These are phyloP conservation scores for Ceratobasidium sp. DNA, from an alignment of 1,284 basidiomycete genomes.

Conservation along the genomic window DNA sequence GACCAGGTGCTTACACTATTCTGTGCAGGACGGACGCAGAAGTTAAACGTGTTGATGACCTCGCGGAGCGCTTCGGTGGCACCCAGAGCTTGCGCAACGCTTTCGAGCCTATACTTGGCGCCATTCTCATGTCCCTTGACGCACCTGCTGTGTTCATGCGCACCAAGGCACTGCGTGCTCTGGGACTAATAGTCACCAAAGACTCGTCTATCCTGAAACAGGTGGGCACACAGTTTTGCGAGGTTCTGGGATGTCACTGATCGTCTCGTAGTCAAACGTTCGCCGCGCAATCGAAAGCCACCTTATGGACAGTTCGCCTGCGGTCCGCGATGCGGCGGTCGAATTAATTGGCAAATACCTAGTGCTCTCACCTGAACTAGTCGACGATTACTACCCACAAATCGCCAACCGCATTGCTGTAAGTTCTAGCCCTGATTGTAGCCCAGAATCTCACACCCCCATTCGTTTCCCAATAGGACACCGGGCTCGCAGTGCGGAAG, in stretches of 20 bases:
- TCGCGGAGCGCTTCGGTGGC: conserved; percentile 79
- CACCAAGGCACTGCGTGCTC: conserved; percentile 87
- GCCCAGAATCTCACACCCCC: conserved; percentile 8
- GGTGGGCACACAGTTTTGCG: conserved; percentile 59
- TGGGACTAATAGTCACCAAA: conserved; percentile 85
- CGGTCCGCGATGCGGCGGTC: conserved; percentile 94
- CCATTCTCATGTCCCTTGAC: conserved; percentile 80
- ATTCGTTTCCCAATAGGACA: conserved; percentile 67
- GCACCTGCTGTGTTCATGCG: conserved; percentile 86
- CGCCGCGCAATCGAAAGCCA: conserved; percentile 87
- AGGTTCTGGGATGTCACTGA: background rate
- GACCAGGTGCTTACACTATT: background rate
- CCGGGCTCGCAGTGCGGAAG: conserved; percentile 91
- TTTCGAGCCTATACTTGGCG: conserved; percentile 81
- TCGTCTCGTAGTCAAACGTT: conserved; percentile 68
- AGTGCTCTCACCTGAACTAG: conserved; percentile 84
- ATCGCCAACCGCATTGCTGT: conserved; percentile 90
- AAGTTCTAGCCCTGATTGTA: conserved; percentile 52
- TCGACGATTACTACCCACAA: conserved; percentile 84
- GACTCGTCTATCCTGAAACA: conserved; percentile 84
- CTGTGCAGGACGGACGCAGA: conserved; percentile 71
- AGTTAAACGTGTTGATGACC: conserved; percentile 67
- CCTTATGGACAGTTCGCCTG: conserved; percentile 88
- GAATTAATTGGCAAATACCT: conserved; percentile 96
- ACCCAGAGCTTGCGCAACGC: conserved; percentile 78